phyloP scores from a whole-genome alignment of 164 flowering plant species.

The Vitis labrusca region DNA sequence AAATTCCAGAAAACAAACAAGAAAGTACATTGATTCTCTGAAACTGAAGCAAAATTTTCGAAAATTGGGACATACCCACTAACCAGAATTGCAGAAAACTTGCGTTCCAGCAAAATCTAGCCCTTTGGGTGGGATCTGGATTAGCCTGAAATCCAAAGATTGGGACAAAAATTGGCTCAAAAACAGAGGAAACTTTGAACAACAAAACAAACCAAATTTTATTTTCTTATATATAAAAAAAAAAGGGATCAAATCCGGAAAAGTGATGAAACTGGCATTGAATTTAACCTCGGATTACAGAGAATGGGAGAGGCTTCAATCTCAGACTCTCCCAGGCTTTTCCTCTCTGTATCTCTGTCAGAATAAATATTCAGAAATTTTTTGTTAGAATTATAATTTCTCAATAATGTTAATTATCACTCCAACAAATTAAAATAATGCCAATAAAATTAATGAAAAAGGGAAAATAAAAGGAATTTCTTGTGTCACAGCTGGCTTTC shows the following conservation, averaged over 20 bases:
- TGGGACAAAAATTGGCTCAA: too few species aligned
- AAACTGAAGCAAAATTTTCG: conserved; percentile 9
- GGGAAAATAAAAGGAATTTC: too few species aligned
- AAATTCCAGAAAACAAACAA: not conserved
- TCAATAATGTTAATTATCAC: too few species aligned
- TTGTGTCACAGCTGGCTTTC: too few species aligned
- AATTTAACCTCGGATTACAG: not conserved
- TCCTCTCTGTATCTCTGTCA: not conserved
- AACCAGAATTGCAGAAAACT: not conserved
- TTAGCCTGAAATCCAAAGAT: not conserved
- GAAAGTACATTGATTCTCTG: not conserved
- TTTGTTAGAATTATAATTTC: too few species aligned
- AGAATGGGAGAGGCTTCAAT: not conserved
- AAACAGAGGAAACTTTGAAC: not conserved
- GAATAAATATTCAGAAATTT: too few species aligned
- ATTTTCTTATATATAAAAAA: too few species aligned
- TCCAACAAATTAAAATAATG: too few species aligned
- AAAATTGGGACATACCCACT: conserved; percentile 4
- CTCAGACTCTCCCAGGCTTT: not conserved
- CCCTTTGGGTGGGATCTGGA: not conserved
- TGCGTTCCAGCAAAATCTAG: not conserved
- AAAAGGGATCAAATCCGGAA: not conserved
- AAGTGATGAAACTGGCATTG: not conserved
- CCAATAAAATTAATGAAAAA: too few species aligned
- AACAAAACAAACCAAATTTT: too few species aligned